Conservation (phyloP, 2,329 filamentous ascomycete genomes). For the Apiospora saccharicola region DNA sequence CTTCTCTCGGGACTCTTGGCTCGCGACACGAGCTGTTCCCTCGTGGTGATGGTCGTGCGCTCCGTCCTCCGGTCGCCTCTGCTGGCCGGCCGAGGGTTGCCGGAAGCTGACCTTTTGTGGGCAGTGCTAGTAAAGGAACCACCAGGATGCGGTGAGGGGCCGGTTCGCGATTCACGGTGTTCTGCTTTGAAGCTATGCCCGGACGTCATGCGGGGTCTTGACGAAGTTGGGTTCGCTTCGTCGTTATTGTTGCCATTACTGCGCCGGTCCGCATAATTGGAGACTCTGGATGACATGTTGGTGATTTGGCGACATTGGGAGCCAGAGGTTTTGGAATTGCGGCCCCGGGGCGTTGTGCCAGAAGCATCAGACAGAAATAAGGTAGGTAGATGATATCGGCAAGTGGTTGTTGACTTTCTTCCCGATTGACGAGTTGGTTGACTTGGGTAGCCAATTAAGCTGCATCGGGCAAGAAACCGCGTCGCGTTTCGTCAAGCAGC, state of each 20-base stretch:
- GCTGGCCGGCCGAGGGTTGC: constrained; percentile 60
- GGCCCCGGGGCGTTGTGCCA: neutral
- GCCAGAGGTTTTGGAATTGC: neutral
- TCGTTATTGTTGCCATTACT: constrained; percentile 48
- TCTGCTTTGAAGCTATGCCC: constrained; percentile 26
- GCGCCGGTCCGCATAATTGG: constrained; percentile 50
- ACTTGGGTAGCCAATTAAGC: constrained; percentile 14
- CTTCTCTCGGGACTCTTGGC: constrained; percentile 65
- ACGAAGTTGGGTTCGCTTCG: constrained; percentile 28
- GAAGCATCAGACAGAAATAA: neutral
- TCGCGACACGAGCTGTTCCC: constrained; percentile 67
- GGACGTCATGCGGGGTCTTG: constrained; percentile 43
- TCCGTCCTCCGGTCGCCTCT: constrained; percentile 64
- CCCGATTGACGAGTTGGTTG: constrained; percentile 17
- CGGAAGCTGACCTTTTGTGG: constrained; percentile 66
- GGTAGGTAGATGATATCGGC: neutral
- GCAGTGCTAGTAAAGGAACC: constrained; percentile 46
- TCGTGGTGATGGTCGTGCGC: constrained; percentile 63
- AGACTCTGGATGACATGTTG: constrained; percentile 47
- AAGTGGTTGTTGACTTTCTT: constrained; percentile 15
- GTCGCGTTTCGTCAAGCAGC: neutral
- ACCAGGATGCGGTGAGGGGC: constrained; percentile 31
- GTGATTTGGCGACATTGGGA: constrained; percentile 26
- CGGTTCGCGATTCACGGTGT: constrained; percentile 22
- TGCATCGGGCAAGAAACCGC: constrained; percentile 15